Base-by-base conservation (phyloP, 352 stramenopile species). In the Achlya hypogyna region DNA sequence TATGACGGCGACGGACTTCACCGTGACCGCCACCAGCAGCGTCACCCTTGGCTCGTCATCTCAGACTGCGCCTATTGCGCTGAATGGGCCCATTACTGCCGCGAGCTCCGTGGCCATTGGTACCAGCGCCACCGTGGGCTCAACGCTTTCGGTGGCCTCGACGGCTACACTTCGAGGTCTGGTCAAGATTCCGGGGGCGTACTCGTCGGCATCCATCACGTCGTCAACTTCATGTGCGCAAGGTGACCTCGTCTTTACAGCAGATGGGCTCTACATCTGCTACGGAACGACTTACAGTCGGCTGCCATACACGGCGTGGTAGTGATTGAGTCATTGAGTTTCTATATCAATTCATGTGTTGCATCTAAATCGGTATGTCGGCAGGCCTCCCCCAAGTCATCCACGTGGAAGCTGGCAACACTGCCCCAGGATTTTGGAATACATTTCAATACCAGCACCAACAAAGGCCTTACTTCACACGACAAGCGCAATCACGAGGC, bases 1-100 rank as follows among this genome's bases (percentile, higher is more conserved):
- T 16, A 27, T 63, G 32, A 35, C 54, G 20, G 34, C 54, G 14
- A 31, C 54, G 12, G 20, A 16, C 29, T 63, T 63, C 27, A 34
- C 23, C 12, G 29, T 63, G n/a, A 63, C 32, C 6, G 54, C 31
- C 22, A 51, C 54, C 6, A 51, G 51, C 25, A 22, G 20, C n/a
- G 31, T 63, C 40, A 63, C 54, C 16, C 28, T 63, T 12, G 54
- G 54, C 20, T 63, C 54, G 34, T 25, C 54, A 0, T 20, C 34
- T 20, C 23, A 35, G 0, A 52, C 54, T 23, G 54, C 54, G 12
- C 31, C 54, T 5, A 63, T 63, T 42, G 45, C 54, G 4, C 31
- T 63, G 34, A 63, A 63, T 27, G 54, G 54, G 12, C 54, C 54
- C 18, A 63, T 63, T 35, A 51, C 54, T 6, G 54, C 54, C 5